Evolutionary conservation across 2,329 filamentous ascomycete species (phyloP).

Genomic region (Colletotrichum phormii): DNA sequence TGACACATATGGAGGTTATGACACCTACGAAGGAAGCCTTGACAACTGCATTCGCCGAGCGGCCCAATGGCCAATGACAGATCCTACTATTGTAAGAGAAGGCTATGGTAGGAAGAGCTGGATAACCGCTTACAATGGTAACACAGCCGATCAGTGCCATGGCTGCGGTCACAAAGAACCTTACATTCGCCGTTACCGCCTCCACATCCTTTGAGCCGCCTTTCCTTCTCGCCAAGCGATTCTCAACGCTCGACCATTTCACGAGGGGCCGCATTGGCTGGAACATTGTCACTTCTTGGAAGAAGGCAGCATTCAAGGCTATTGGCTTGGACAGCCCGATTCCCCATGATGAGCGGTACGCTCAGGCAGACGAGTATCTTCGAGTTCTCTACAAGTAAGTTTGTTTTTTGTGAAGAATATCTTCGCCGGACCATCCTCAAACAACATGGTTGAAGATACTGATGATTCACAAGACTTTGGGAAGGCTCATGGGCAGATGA

Average conservation of each 20-base stretch:
- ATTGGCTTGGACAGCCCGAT: conserved; percentile 69
- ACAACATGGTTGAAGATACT: background rate
- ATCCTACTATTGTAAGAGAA: conserved; percentile 68
- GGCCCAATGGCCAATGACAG: conserved; percentile 74
- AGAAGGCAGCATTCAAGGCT: conserved; percentile 72
- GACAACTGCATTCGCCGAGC: conserved; percentile 72
- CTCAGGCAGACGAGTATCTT: conserved; percentile 72
- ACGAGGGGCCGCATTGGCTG: conserved; percentile 71
- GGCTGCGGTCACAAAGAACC: conserved; percentile 74
- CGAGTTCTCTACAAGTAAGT: conserved; percentile 70
- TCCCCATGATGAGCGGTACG: conserved; percentile 71
- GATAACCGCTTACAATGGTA: background rate
- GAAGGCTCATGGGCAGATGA: conserved; percentile 69
- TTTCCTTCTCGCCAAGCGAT: conserved; percentile 70
- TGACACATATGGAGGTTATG: conserved; percentile 73
- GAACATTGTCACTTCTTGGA: conserved; percentile 73
- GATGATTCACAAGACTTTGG: conserved; percentile 54
- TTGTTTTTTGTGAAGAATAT: background rate
- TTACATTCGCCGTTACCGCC: conserved; percentile 72
- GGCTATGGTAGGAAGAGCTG: background rate
- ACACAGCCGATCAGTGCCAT: conserved; percentile 70
- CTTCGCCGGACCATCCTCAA: background rate
- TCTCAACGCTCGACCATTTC: conserved; percentile 72
- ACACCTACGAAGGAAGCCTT: conserved; percentile 69
- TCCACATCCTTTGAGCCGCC: conserved; percentile 73